These are phyloP conservation scores for Kluyveromyces dobzhanskii DNA, from an alignment of 805 yeast species.

Conservation along the genomic window DNA sequence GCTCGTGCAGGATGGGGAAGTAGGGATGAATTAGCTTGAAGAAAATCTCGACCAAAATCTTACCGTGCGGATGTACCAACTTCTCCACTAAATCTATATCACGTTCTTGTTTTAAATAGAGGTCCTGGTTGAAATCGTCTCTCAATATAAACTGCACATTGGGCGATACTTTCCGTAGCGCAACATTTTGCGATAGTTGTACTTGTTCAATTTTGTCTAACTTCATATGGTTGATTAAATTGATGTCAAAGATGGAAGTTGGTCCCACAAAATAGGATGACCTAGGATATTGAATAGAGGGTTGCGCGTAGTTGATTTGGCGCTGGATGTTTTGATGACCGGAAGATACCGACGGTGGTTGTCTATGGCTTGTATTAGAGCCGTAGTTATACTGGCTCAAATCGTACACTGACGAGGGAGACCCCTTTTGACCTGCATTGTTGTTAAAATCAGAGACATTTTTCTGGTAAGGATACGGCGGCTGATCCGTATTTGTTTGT, in stretches of 20 bases:
- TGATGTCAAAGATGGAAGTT: conserved; percentile 73
- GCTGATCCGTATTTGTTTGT: neutral
- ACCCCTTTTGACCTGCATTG: conserved; percentile 1
- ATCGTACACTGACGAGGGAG: neutral
- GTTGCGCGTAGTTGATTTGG: conserved; percentile 3
- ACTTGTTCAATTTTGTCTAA: conserved; percentile 74
- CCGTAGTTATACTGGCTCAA: neutral
- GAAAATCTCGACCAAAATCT: conserved; percentile 66
- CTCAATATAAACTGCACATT: conserved; percentile 68
- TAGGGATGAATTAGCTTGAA: conserved; percentile 84
- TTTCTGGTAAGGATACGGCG: neutral
- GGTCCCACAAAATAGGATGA: conserved; percentile 87
- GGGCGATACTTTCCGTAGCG: conserved; percentile 72
- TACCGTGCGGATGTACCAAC: conserved; percentile 89
- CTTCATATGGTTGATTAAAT: conserved; percentile 54
- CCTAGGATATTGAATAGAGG: conserved; percentile 75
- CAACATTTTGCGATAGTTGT: conserved; percentile 54
- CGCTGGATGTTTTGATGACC: conserved; percentile 2
- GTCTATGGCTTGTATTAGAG: neutral
- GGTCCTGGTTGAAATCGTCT: conserved; percentile 69
- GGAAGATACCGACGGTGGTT: neutral
- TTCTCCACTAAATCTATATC: conserved; percentile 80
- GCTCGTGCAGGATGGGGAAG: conserved; percentile 84
- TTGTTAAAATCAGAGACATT: conserved; percentile 1
- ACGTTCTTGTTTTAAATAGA: conserved; percentile 59